Evolutionary conservation across 306 rosid species (phyloP).

Genomic region (Cicer pinnatifidum): DNA sequence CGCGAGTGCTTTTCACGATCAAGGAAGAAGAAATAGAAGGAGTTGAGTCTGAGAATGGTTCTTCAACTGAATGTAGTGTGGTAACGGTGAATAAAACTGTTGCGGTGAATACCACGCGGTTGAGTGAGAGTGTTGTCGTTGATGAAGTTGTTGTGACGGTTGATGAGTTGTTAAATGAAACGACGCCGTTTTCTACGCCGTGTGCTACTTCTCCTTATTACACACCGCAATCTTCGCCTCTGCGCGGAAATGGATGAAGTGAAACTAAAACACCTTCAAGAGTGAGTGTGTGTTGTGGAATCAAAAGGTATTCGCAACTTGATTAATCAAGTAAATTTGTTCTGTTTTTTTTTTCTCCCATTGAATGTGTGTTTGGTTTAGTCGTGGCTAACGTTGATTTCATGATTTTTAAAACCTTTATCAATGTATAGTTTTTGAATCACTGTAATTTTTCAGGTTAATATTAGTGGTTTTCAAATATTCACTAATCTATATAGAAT

Average conservation of each 20-base stretch:
- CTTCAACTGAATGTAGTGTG: conserved; percentile 18
- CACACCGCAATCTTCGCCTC: conserved; percentile 55
- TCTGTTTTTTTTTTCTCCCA: not conserved
- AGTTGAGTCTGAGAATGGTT: conserved; percentile 45
- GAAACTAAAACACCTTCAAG: no score
- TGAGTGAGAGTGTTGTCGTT: conserved; percentile 16
- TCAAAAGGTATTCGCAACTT: not conserved
- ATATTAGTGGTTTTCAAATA: no score
- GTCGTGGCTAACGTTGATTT: no score
- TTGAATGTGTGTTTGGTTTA: no score
- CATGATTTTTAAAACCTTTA: no score
- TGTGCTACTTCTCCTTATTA: conserved; percentile 53
- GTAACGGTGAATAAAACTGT: not conserved
- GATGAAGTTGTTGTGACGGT: conserved; percentile 24
- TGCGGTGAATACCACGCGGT: conserved; percentile 1
- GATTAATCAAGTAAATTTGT: conserved; percentile 23
- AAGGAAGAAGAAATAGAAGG: conserved; percentile 60
- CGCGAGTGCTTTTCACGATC: conserved; percentile 54
- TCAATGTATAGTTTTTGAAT: no score
- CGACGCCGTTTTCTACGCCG: conserved; percentile 59
- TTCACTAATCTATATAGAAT: no score
- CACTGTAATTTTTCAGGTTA: no score
- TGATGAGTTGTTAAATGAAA: conserved; percentile 34
- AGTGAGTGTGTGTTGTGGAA: no score
- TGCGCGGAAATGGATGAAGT: conserved; percentile 31